Percentiles rank a stretch among this genome's conserved stretches.
Conservation (phyloP, 768 basidiomycete species). For the Rhizopogon salebrosus region DNA sequence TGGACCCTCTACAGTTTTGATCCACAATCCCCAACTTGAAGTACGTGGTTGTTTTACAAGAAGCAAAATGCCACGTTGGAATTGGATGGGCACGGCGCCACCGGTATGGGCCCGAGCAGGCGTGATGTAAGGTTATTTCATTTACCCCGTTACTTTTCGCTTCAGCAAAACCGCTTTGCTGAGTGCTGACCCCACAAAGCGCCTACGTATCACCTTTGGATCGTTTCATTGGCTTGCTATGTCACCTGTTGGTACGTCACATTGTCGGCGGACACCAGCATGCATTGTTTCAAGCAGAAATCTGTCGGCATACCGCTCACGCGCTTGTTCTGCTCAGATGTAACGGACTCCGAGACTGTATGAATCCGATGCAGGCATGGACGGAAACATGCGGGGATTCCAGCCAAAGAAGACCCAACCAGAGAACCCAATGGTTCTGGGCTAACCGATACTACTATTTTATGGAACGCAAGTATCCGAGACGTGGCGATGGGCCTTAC, state of each 20-base stretch:
- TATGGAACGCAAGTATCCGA: neutral
- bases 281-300: neutral
- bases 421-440: neutral
- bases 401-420: too few relatives aligned
- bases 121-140: neutral
- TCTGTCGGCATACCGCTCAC: neutral
- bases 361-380: too few relatives aligned
- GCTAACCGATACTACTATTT: neutral
- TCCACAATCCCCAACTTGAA: neutral
- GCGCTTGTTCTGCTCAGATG: too few relatives aligned
- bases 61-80: neutral
- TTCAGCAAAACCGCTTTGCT: too few relatives aligned
- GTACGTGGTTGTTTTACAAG: neutral
- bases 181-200: neutral
- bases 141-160: neutral
- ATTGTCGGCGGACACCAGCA: neutral
- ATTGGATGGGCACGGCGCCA: neutral
- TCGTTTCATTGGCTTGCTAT: neutral
- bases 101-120: neutral
- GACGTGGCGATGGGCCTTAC: neutral
- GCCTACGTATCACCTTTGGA: neutral
- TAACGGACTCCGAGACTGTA: neutral
- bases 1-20: neutral
- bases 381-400: too few relatives aligned
- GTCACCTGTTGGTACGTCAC: neutral